Percentiles rank a stretch among this genome's conserved stretches.
Evolutionary conservation across 1,284 basidiomycete genomes (phyloP).

Genomic region (Grifola frondosa): DNA sequence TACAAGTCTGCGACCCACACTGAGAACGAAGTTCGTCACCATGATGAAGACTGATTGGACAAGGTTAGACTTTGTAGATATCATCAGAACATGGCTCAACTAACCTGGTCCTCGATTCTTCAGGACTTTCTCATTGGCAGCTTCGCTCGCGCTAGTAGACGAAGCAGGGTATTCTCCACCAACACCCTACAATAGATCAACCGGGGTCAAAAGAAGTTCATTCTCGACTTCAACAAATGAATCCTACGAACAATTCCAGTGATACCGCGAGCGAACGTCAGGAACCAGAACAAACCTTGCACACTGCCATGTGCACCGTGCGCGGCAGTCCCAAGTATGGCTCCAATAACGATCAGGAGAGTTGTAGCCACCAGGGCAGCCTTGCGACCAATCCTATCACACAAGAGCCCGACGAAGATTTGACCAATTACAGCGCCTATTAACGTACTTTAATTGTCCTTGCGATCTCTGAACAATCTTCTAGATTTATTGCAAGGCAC

Average conservation of each 20-base stretch:
- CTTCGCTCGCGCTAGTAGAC: conserved; percentile 65
- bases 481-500: conserved; percentile 11
- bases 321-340: conserved; percentile 70
- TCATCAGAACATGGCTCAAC: no score
- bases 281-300: conserved; percentile 73
- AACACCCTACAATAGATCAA: conserved; percentile 50
- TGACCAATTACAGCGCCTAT: conserved; percentile 69
- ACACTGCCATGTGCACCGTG: conserved; percentile 60
- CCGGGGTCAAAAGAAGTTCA: background rate
- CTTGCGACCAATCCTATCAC: conserved; percentile 73
- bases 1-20: conserved; percentile 32
- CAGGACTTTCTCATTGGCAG: conserved; percentile 69
- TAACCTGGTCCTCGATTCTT: conserved; percentile 62
- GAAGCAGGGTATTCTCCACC: conserved; percentile 81
- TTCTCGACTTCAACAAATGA: conserved; percentile 2
- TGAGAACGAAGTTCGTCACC: conserved; percentile 72
- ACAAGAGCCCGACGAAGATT: conserved; percentile 63
- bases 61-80: conserved; percentile 4
- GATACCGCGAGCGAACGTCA: conserved; percentile 71
- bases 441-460: background rate
- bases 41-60: conserved; percentile 58
- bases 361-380: conserved; percentile 72
- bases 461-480: no score
- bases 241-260: conserved; percentile 59
- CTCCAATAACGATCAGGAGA: conserved; percentile 67